Evolutionary conservation across 2,329 filamentous ascomycete species (phyloP).

Genomic region (Ilyonectria mors-panacis): DNA sequence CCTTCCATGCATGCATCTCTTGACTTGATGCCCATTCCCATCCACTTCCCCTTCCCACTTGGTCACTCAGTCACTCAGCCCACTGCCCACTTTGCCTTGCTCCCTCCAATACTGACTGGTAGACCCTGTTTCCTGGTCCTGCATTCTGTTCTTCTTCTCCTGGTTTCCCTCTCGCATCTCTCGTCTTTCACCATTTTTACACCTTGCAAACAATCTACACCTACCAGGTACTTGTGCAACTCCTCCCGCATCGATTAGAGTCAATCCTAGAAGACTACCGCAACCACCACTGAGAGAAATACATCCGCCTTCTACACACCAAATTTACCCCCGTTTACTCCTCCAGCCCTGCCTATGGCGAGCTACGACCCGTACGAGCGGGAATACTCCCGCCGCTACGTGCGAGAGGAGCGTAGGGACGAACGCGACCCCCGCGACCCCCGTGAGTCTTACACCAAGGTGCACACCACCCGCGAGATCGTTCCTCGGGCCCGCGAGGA

Average conservation of each 20-base stretch:
- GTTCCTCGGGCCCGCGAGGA: slow-evolving; percentile 77
- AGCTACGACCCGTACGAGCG: slow-evolving; percentile 71
- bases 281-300: background rate
- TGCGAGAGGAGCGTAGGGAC: slow-evolving; percentile 68
- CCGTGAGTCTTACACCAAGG: slow-evolving; percentile 63
- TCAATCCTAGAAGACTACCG: slow-evolving; percentile 3
- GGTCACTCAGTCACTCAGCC: slow-evolving; percentile 23
- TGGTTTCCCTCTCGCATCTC: background rate
- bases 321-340: slow-evolving; percentile 6
- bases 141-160: slow-evolving; percentile 3
- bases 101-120: background rate
- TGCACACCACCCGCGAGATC: slow-evolving; percentile 65
- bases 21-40: slow-evolving; percentile 31
- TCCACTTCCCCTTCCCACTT: background rate
- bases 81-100: slow-evolving; percentile 23
- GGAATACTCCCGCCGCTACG: slow-evolving; percentile 66
- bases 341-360: slow-evolving; percentile 50
- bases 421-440: slow-evolving; percentile 68
- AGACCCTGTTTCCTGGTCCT: slow-evolving; percentile 15
- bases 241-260: background rate
- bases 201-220: background rate
- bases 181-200: background rate
- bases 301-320: background rate
- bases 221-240: background rate
- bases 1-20: slow-evolving; percentile 30